Base-by-base conservation (phyloP, 345 rosid genomes). In the Corchorus olitorius region DNA sequence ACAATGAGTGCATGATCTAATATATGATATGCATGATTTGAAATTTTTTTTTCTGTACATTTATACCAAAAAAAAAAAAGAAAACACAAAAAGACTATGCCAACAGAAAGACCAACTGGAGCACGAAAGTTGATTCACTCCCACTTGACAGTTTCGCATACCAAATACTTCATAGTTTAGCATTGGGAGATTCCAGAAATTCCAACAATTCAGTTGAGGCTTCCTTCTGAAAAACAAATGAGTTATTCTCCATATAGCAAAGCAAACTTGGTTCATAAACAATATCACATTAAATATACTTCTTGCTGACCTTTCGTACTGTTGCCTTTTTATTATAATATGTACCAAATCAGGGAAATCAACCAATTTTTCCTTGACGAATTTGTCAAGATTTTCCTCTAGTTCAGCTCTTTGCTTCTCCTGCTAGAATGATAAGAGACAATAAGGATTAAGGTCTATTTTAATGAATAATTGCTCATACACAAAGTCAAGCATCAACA, bases 261-360 rank as follows among this genome's bases (percentile, higher is more conserved):
- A 34, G 10, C 8, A 27, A 73, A 58, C 12, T n/a, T 61, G 15
- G 3, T 27, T 63, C 27, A 58, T 41, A 41, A 72, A 64, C 33
- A 67, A 68, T 14, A 13, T 0, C 6, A 53, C 39, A 63, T 39
- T 19, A 55, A 11, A 74, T 73, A 61, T 61, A 35, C 33, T 50
- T 48, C 70, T 62, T n/a, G 63, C 89, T 69, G 33, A 89, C 99
- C 92, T 96, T 96, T 84, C 75, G 91, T 62, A 82, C 83, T 75
- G 70, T 73, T 46, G 92, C 87, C 80, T 80, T 93, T 76, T 90
- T 50, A 86, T 85, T 61, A 92, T 97, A 84, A 96, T 88, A 81
- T 96, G 90, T 46, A 96, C 95, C 69, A 96, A 83, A 76, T 93
- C 94, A 85, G 98, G 93, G 53, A 96, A 93, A 76, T 91, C 91